phyloP scores from a whole-genome alignment of 139 green algal species.

The Chloropicon primus region DNA sequence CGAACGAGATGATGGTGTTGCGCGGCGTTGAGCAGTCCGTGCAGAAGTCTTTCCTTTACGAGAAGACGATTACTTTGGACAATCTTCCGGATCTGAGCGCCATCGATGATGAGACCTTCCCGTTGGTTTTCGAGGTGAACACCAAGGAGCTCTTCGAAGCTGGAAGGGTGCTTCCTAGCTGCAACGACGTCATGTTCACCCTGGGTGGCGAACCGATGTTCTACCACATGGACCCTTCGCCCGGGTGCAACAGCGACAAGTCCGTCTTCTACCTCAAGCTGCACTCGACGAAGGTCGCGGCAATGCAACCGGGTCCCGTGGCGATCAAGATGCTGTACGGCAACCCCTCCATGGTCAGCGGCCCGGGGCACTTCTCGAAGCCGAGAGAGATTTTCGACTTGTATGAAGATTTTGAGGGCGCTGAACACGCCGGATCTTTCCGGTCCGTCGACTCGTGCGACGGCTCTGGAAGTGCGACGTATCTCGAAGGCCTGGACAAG shows the following conservation, averaged over 20 bases:
- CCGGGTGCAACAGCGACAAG: neutral
- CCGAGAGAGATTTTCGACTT: constrained; percentile 6
- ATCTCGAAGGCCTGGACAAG: too few species aligned
- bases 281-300: neutral
- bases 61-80: constrained; percentile 8
- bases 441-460: neutral
- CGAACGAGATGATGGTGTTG: neutral
- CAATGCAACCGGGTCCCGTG: neutral
- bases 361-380: too few species aligned
- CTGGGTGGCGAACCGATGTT: neutral
- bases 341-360: constrained; percentile 3
- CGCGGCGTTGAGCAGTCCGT: neutral
- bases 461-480: neutral
- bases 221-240: constrained; percentile 3
- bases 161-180: constrained; percentile 3
- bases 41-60: constrained; percentile 1
- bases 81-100: neutral
- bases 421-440: neutral
- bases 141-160: constrained; percentile 11
- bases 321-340: constrained; percentile 11
- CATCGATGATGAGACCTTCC: neutral
- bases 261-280: constrained; percentile 14
- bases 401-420: constrained; percentile 15
- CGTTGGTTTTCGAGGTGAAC: constrained; percentile 10
- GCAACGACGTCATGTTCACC: constrained; percentile 11